Base-by-base conservation (phyloP, 2,329 filamentous ascomycete species). In the Penicillium oxalicum region DNA sequence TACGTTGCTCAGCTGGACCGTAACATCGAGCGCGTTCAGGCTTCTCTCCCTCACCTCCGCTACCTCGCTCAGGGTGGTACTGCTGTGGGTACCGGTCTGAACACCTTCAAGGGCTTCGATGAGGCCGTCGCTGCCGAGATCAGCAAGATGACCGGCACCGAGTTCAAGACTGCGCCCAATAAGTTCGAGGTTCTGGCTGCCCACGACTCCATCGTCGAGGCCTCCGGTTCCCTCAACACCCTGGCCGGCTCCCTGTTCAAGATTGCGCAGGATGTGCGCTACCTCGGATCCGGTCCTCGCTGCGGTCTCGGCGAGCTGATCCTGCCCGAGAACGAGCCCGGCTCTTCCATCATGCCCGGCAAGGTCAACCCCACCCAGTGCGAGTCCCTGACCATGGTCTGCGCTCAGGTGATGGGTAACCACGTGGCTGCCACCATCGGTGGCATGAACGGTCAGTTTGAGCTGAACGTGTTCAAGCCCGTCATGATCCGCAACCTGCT, bases 291-390 rank as follows among this genome's bases (percentile, higher is more conserved):
- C 59, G 93, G 93, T 12, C 93, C 93, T 48, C 89, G 93, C 51
- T 97, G 93, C 73, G 93, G 93, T 65, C 85, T 97, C 24, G 91
- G 91, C 58, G 93, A 98, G 77, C 82, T 98, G 55, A 81, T 82
- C 65, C 83, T 98, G 44, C 93, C 93, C 26, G 93, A 98, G 77
- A 98, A 98, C 76, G 93, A 98, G 78, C 93, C 93, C 32, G 91
- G 91, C 56, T 93, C 87, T 66, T 94, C 88, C 61, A 97, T 98
- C 78, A 98, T 98, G 93, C 93, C 93, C 39, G 93, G 93, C 66
- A 98, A 98, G 79, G 93, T 98, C 70, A 98, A 98, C 78, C 93
- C 93, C 29, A 98, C 93, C 29, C 93, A 98, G 76, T 95, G 90
- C 74, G 93, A 98, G 78, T 88, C 90, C 53, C 77, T 98, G 70